phyloP scores from a whole-genome alignment of 2,329 filamentous ascomycete species.

The Xylaria arbuscula region DNA sequence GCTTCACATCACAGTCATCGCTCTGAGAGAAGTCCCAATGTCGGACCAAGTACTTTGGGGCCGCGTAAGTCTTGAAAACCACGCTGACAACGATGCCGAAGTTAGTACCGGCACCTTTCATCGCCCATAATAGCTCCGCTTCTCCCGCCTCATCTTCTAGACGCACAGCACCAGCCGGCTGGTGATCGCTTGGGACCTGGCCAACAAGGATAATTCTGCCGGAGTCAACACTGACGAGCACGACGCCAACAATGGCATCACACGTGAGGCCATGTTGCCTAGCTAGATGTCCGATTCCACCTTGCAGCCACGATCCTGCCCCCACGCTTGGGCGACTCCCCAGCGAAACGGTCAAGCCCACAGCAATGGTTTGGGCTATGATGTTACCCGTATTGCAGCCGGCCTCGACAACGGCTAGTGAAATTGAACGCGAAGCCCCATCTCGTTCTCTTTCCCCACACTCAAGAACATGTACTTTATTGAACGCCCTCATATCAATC shows the following conservation, averaged over 20 bases:
- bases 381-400: slow-evolving; percentile 69
- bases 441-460: slow-evolving; percentile 38
- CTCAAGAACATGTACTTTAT: slow-evolving; percentile 59
- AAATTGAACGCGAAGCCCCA: slow-evolving; percentile 34
- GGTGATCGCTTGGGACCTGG: slow-evolving; percentile 59
- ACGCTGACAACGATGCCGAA: slow-evolving; percentile 68
- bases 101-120: slow-evolving; percentile 69
- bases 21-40: slow-evolving; percentile 56
- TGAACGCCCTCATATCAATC: slow-evolving; percentile 69
- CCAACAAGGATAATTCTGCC: slow-evolving; percentile 63
- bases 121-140: slow-evolving; percentile 65
- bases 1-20: slow-evolving; percentile 48
- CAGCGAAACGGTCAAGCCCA: slow-evolving; percentile 66
- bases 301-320: slow-evolving; percentile 71
- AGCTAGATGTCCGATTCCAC: slow-evolving; percentile 70
- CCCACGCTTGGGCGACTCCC: slow-evolving; percentile 72
- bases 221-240: slow-evolving; percentile 64
- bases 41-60: slow-evolving; percentile 54
- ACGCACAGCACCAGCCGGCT: slow-evolving; percentile 54
- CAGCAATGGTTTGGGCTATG: slow-evolving; percentile 57
- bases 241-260: slow-evolving; percentile 69
- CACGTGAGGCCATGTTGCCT: slow-evolving; percentile 67
- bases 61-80: slow-evolving; percentile 59
- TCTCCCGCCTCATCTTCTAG: slow-evolving; percentile 64
- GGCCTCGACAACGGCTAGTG: slow-evolving; percentile 62